phyloP scores from a whole-genome alignment of 148 eudicot species.

The Linanthus parryae region DNA sequence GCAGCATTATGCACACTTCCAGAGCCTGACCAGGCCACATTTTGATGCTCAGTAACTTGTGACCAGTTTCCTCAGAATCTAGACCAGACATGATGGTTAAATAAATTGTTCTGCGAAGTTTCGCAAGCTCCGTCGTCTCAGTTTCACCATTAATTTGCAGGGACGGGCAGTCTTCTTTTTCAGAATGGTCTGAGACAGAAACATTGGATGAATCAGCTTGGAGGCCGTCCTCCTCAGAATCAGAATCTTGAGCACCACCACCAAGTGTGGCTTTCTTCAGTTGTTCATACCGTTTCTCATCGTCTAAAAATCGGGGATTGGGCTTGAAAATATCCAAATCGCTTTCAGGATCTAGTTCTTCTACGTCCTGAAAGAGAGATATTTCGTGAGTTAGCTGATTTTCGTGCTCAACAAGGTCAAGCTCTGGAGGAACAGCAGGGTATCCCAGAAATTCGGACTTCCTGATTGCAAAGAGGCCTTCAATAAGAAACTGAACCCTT shows the following conservation, averaged over 20 bases:
- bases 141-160: slow-evolving; percentile 78
- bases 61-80: slow-evolving; percentile 96
- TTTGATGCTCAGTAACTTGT: slow-evolving; percentile 77
- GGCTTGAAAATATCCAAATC: slow-evolving; percentile 67
- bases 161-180: slow-evolving; percentile 51
- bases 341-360: slow-evolving; percentile 63
- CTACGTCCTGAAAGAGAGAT: slow-evolving; percentile 65
- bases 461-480: slow-evolving; percentile 75
- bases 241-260: slow-evolving; percentile 78
- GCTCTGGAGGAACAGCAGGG: slow-evolving; percentile 78
- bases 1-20: slow-evolving; percentile 76
- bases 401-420: slow-evolving; percentile 86
- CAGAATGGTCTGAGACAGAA: slow-evolving; percentile 63
- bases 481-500: slow-evolving; percentile 80
- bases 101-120: slow-evolving; percentile 88
- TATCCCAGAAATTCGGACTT: slow-evolving; percentile 87
- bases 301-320: slow-evolving; percentile 69
- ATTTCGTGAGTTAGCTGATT: slow-evolving; percentile 84
- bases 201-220: slow-evolving; percentile 67
- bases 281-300: slow-evolving; percentile 68
- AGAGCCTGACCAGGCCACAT: slow-evolving; percentile 98
- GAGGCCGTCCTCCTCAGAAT: slow-evolving; percentile 58
- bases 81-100: slow-evolving; percentile 93
- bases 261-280: slow-evolving; percentile 68
- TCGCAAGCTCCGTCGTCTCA: slow-evolving; percentile 80